Evolutionary conservation across 306 rosid species (phyloP).

Genomic region (Casuarina cunninghamiana): DNA sequence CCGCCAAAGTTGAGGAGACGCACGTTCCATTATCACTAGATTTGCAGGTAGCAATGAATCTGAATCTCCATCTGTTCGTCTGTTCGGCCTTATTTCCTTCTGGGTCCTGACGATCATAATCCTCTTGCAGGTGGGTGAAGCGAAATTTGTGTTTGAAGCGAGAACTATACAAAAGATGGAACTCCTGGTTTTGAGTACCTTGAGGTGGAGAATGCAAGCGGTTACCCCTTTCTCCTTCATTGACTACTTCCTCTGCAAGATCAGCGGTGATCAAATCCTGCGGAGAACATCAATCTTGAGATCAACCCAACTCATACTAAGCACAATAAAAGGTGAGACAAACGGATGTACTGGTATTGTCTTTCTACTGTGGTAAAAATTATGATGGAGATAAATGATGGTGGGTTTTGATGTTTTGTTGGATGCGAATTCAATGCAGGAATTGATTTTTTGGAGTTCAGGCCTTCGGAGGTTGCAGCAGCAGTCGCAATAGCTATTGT

Average conservation of each 20-base stretch:
- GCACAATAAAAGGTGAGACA: conserved; percentile 51
- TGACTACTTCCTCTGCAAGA: conserved; percentile 69
- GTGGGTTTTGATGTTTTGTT: conserved; percentile 33
- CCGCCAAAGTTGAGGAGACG: conserved; percentile 90
- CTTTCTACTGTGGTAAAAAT: conserved; percentile 18
- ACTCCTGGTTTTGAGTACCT: conserved; percentile 80
- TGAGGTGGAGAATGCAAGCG: conserved; percentile 94
- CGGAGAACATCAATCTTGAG: conserved; percentile 35
- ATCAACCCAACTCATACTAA: conserved; percentile 61
- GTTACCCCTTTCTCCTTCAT: conserved; percentile 84
- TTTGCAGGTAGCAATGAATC: conserved; percentile 61
- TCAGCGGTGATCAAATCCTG: conserved; percentile 52
- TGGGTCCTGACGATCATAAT: conserved; percentile 23
- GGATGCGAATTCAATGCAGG: conserved; percentile 74
- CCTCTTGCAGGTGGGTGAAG: conserved; percentile 65
- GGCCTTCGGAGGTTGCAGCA: conserved; percentile 89
- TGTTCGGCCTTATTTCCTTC: conserved; percentile 5
- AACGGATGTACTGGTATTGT: conserved; percentile 16
- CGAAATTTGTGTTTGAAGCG: conserved; percentile 81
- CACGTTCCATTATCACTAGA: conserved; percentile 67
- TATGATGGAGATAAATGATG: conserved; percentile 7
- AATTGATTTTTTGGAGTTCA: conserved; percentile 91
- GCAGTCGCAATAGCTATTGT: conserved; percentile 75
- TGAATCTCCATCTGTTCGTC: neutral
- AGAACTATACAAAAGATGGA: conserved; percentile 92